Evolutionary conservation across 805 yeast genomes (phyloP), one percentile per base, ranked within the genome.

Genomic region (Candida pseudofarinosa): DNA sequence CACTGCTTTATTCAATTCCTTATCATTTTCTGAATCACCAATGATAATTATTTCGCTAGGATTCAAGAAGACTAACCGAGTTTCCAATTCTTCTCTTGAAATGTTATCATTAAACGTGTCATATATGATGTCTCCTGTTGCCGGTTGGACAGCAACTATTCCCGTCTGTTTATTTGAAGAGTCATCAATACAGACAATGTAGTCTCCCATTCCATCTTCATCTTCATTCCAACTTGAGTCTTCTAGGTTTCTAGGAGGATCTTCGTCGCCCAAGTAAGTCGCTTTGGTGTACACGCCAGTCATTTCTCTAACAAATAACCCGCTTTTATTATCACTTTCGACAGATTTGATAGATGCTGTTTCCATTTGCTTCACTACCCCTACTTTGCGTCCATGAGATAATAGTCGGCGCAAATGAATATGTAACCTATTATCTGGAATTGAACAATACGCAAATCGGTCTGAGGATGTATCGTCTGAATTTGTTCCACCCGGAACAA

Each of bases 311-410:
- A 76, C 76, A 62, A 91, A 87, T 1, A 89, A 73, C 7, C 64
- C 67, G 5, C 60, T 51, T 33, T 65, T 62, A 5, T 55, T 44
- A 23, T 73, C 65, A 42, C 76, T 77, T 46, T 76, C 81, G 4
- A 76, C 60, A 2, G 77, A 63, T 54, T 87, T 87, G 12, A 87
- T 69, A 0, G 88, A 88, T 2, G 88, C 83, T 0, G 91, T 79
- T 56, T 91, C 97, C 3, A 78, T 67, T 56, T 93, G 98, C 54
- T 84, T 83, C 0, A 90, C 93, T 1, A 93, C 79, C 0, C 95
- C 98, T 3, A 93, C 88, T 57, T 85, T 90, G 45, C 79, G 66
- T 0, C 97, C 96, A 42, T 69, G 70, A 33, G 75, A 77, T 3
- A 93, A 70, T 14, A 91, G 65, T 45, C 91, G 71, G 58, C 85